A percentile compares a stretch with the other conserved stretches of the same genome.
Conservation (phyloP, 495 filamentous ascomycete species). For the Aspergillus bertholletiae region DNA sequence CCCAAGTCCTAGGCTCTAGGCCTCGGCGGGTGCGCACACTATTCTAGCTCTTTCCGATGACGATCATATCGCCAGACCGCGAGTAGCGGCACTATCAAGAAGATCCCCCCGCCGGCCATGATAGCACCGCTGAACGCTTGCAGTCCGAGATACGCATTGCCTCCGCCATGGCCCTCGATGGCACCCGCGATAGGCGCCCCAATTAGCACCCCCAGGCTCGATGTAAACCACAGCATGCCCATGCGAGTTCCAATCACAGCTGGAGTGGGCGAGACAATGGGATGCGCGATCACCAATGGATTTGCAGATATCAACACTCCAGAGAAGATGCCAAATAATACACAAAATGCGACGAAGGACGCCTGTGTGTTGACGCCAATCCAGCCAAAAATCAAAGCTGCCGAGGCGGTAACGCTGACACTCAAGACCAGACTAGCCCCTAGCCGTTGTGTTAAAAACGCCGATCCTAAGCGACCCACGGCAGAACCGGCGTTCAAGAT, state of each 20-base stretch:
- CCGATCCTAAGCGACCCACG: constrained; percentile 15
- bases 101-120: background rate
- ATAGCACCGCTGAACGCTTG: background rate
- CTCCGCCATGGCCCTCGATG: background rate
- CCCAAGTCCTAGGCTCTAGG: no score
- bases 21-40: no score
- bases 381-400: constrained; percentile 10
- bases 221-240: constrained; percentile 6
- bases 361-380: background rate
- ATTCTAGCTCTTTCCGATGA: no score
- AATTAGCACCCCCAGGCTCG: constrained; percentile 7
- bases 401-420: background rate
- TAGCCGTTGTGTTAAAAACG: background rate
- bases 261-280: constrained; percentile 2
- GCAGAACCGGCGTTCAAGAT: constrained; percentile 25
- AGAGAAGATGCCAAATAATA: constrained; percentile 7
- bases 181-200: constrained; percentile 8
- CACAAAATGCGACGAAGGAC: constrained; percentile 1
- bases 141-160: background rate
- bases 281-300: constrained; percentile 4
- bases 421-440: background rate
- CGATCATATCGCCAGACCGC: constrained; percentile 5
- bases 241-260: constrained; percentile 7
- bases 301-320: constrained; percentile 1
- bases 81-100: background rate